Percentiles rank a stretch among this genome's conserved stretches.
These are phyloP conservation scores for Pistacia integerrima DNA, from an alignment of 345 rosid genomes.

Conservation along the genomic window DNA sequence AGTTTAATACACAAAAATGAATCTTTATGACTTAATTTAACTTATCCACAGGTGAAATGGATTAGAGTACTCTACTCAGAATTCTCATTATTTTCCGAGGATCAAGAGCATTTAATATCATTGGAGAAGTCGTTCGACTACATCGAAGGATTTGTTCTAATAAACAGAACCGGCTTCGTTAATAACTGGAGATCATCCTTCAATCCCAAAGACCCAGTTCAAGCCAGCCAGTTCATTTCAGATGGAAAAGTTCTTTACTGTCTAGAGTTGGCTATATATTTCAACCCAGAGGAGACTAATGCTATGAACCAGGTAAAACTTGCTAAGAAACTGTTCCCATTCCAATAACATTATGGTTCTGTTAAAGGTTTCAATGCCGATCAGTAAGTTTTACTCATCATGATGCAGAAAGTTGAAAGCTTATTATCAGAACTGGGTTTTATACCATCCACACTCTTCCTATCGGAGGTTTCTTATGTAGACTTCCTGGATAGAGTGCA, in stretches of 20 bases:
- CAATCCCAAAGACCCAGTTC: constrained; percentile 63
- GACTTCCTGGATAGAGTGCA: constrained; percentile 94
- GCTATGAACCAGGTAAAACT: constrained; percentile 51
- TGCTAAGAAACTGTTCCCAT: background rate
- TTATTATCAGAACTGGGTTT: constrained; percentile 65
- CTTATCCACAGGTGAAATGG: constrained; percentile 77
- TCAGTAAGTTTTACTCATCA: background rate
- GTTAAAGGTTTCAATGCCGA: constrained; percentile 8
- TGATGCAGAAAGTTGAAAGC: constrained; percentile 53
- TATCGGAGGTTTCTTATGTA: constrained; percentile 66
- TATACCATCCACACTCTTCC: constrained; percentile 71
- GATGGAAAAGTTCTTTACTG: constrained; percentile 85
- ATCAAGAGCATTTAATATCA: constrained; percentile 83
- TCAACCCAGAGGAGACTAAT: constrained; percentile 52
- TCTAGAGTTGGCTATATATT: constrained; percentile 81
- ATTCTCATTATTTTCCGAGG: constrained; percentile 70
- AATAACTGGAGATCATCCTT: constrained; percentile 87
- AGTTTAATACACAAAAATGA: background rate
- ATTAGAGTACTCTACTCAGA: constrained; percentile 85
- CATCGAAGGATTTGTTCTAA: constrained; percentile 83
- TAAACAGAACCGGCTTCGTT: constrained; percentile 77
- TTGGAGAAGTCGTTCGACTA: constrained; percentile 67
- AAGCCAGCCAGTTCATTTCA: constrained; percentile 70
- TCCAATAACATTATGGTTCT: constrained; percentile 5
- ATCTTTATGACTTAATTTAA: constrained; percentile 20